These are phyloP conservation scores for Ophiostoma quercus DNA, from an alignment of 2,329 filamentous ascomycete species.

Conservation along the genomic window DNA sequence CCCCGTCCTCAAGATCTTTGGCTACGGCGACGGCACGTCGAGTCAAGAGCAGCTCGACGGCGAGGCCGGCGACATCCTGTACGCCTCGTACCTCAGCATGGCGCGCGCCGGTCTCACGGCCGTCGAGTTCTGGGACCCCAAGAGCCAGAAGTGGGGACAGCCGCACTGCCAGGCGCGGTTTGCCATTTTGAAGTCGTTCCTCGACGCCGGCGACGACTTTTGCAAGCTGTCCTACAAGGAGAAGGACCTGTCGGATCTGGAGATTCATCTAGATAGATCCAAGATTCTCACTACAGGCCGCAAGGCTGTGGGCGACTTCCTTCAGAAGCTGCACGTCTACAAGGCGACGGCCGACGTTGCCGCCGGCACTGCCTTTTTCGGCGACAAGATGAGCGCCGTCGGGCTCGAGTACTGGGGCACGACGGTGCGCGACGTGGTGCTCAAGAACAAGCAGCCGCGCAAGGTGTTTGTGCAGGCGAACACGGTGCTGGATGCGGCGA, in stretches of 20 bases:
- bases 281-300: constrained; percentile 83
- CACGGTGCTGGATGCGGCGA: constrained; percentile 64
- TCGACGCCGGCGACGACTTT: constrained; percentile 80
- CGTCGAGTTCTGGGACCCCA: constrained; percentile 92
- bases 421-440: constrained; percentile 68
- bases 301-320: constrained; percentile 74
- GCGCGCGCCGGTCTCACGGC: constrained; percentile 84
- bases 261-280: constrained; percentile 73
- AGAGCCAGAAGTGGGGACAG: constrained; percentile 86
- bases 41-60: constrained; percentile 66
- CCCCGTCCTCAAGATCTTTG: constrained; percentile 81
- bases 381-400: constrained; percentile 69
- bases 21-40: constrained; percentile 74
- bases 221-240: constrained; percentile 70
- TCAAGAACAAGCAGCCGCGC: constrained; percentile 72
- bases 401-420: constrained; percentile 77
- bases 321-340: constrained; percentile 89
- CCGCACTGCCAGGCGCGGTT: constrained; percentile 88
- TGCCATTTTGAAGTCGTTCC: constrained; percentile 78
- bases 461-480: constrained; percentile 95
- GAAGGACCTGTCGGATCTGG: constrained; percentile 73
- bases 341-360: constrained; percentile 84
- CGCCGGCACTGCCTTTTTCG: constrained; percentile 72
- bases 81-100: constrained; percentile 86
- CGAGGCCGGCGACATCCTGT: constrained; percentile 81